Evolutionary conservation across 225 moss, liverwort and hornwort genomes (phyloP), one percentile per base, ranked within the genome.

Genomic region (Asterella californica): DNA sequence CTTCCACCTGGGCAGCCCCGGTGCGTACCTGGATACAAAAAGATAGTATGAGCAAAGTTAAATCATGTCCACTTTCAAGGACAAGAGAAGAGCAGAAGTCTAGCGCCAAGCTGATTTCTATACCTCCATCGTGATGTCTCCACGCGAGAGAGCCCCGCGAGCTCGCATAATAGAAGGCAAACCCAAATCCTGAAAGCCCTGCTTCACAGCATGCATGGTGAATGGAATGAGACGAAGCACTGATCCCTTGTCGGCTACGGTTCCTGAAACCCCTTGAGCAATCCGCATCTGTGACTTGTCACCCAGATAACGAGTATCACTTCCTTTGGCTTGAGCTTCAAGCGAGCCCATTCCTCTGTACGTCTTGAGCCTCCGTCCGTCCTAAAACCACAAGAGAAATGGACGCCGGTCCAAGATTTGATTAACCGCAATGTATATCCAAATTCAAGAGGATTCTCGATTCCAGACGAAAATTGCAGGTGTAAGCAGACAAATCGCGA

Each of bases 341-440:
- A 96, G 85, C 0, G 94, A 96, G 11, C 96, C 96, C 96, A 96
- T 96, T 33, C 91, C 96, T 78, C 96, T 83, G 78, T 93, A 96
- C 38, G 79, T 85, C 82, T 96, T 96, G 22, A 93, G 80, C 72
- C 88, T 88, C 1, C 81, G 75, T 72, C 96, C 96, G 42, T 93
- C 92, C 92, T 93, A 81, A 42, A 77, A 65, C 52, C 6, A 45
- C 24, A 21, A 60, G 38, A 32, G 55, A 75, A 27, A 30, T 42
- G 34, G 15, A 19, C 7, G 36, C 34, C 75, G 32, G 55, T 34
- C 32, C 54, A 29, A 10, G 15, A 21, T 42, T 50, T 1, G 15
- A 21, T 42, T 50, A 2, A 11, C 2, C 0, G 19, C n/a, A 27
- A 64, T 52, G 12, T 42, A 7, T 42, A 42, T 7, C 42, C 42